Percentiles rank a stretch among this genome's conserved stretches.
Conservation (phyloP, 768 basidiomycete species). For the Ephemerocybe angulata region DNA sequence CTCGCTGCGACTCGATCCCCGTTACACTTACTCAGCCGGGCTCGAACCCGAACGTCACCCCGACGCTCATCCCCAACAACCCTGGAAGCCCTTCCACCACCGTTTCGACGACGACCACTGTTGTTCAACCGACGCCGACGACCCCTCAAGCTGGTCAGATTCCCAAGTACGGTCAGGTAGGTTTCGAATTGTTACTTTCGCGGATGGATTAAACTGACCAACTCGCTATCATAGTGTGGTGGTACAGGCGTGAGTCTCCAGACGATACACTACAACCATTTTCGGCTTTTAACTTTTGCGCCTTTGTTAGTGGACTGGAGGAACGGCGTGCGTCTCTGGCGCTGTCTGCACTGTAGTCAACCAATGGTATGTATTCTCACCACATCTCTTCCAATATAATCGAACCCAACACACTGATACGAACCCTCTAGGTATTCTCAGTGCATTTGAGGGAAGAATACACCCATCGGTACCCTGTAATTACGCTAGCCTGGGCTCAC, state of each 20-base stretch:
- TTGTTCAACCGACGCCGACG: background rate
- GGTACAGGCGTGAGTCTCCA: constrained; percentile 3
- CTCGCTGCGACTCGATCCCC: constrained; percentile 10
- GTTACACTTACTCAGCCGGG: constrained; percentile 8
- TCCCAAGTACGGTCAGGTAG: constrained; percentile 10
- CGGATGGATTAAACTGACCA: background rate
- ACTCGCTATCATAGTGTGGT: background rate
- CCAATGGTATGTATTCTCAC: constrained; percentile 1
- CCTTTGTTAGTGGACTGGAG: constrained; percentile 4
- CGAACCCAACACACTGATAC: background rate
- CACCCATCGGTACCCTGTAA: too few species aligned
- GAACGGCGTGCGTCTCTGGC: background rate
- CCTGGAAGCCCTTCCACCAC: background rate
- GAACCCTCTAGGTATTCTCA: constrained; percentile 2
- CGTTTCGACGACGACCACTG: background rate
- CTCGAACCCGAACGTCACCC: constrained; percentile 10
- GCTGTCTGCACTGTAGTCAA: constrained; percentile 1
- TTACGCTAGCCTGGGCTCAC: too few species aligned
- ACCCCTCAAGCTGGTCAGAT: background rate
- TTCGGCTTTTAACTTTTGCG: background rate
- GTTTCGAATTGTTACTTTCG: background rate
- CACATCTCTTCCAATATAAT: background rate
- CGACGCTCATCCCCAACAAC: background rate
- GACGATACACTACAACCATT: background rate
- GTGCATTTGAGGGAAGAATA: constrained; percentile 5